Conservation (phyloP, 1,139 yeast species). For the Kluyveromyces marxianus region DNA sequence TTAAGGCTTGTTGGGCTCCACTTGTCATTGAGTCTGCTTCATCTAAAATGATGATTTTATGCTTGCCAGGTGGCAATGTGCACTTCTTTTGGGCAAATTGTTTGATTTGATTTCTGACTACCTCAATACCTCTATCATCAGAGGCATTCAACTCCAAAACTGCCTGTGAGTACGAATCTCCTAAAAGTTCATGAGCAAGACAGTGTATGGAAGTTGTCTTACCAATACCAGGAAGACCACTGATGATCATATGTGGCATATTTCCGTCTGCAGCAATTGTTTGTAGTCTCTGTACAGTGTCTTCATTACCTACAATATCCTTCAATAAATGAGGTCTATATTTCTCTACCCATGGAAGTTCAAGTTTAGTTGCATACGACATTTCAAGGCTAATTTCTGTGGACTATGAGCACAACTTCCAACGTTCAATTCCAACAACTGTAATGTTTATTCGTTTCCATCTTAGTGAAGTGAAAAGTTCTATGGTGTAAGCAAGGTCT, state of each 20-base stretch:
- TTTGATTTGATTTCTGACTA: constrained; percentile 86
- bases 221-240: constrained; percentile 95
- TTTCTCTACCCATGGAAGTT: constrained; percentile 76
- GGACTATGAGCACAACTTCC: not conserved
- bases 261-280: constrained; percentile 88
- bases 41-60: constrained; percentile 83
- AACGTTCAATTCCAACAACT: too few relatives aligned
- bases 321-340: constrained; percentile 73
- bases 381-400: not conserved
- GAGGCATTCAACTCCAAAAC: constrained; percentile 91
- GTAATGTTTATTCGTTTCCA: too few relatives aligned
- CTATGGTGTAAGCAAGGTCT: too few relatives aligned
- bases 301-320: constrained; percentile 91
- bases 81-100: constrained; percentile 92
- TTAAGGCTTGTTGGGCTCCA: constrained; percentile 95
- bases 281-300: constrained; percentile 76
- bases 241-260: constrained; percentile 92
- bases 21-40: constrained; percentile 91
- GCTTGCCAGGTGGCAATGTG: constrained; percentile 64
- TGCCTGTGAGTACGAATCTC: constrained; percentile 68
- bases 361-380: constrained; percentile 25
- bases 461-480: too few relatives aligned
- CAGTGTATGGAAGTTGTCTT: constrained; percentile 92
- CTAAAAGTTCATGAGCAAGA: constrained; percentile 76
- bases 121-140: constrained; percentile 94